These are phyloP conservation scores for Cyclotella distinguenda DNA, from an alignment of 108 stramenopile genomes.

Conservation along the genomic window DNA sequence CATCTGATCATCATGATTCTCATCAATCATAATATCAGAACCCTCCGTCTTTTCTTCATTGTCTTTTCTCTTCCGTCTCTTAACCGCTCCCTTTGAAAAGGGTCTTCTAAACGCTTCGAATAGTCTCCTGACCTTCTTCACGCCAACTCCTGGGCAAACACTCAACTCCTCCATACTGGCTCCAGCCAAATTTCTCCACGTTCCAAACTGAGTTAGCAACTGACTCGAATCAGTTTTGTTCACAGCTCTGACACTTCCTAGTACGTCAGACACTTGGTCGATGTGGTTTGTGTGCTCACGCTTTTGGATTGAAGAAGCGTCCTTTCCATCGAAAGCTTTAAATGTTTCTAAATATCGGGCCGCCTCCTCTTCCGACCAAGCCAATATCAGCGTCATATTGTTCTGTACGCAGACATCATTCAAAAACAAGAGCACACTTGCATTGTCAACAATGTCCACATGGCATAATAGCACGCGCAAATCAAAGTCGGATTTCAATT, in stretches of 20 bases:
- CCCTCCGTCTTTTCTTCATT: slow-evolving; percentile 7
- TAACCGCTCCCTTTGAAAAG: slow-evolving; percentile 53
- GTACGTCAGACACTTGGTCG: slow-evolving; percentile 65
- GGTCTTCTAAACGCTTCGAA: slow-evolving; percentile 81
- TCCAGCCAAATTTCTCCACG: slow-evolving; percentile 47
- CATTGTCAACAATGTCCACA: slow-evolving; percentile 90
- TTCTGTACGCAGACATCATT: slow-evolving; percentile 74
- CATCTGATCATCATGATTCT: too few relatives aligned
- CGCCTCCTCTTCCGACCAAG: slow-evolving; percentile 86
- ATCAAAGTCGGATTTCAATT: slow-evolving; percentile 72
- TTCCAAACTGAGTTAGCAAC: slow-evolving; percentile 67
- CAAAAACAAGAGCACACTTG: slow-evolving; percentile 61
- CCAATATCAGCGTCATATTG: slow-evolving; percentile 78
- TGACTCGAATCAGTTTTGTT: slow-evolving; percentile 84
- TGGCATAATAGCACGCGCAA: slow-evolving; percentile 78
- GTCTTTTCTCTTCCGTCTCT: slow-evolving; percentile 25
- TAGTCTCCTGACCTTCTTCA: slow-evolving; percentile 73
- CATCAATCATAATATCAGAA: too few relatives aligned
- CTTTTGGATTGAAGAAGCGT: slow-evolving; percentile 74
- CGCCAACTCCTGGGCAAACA: slow-evolving; percentile 78
- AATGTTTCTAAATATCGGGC: slow-evolving; percentile 94
- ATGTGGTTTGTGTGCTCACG: slow-evolving; percentile 53
- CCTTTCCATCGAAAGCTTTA: slow-evolving; percentile 90
- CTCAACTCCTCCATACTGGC: slow-evolving; percentile 79
- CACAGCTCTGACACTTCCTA: slow-evolving; percentile 58